Percentiles rank a stretch among this genome's conserved stretches.
Conservation (phyloP, 1,284 basidiomycete genomes). For the Pseudomicrostroma phylloplanum region DNA sequence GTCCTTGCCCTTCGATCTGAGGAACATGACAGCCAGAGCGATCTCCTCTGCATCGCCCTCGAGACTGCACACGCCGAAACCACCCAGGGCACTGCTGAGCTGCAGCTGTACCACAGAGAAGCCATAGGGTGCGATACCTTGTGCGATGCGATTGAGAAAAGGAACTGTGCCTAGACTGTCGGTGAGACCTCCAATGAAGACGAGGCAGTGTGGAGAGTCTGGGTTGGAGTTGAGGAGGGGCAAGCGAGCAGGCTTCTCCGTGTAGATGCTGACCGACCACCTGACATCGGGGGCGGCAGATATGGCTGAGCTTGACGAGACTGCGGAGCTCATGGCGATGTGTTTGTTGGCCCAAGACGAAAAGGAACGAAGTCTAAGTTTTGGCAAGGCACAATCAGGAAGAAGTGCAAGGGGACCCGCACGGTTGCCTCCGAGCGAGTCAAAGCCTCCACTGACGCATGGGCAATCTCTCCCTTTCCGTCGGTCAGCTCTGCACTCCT, state of each 20-base stretch:
- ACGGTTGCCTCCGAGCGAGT: too few relatives aligned
- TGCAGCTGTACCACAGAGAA: slow-evolving; percentile 37
- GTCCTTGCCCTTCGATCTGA: slow-evolving; percentile 19
- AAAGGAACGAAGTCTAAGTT: too few relatives aligned
- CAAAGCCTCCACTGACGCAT: too few relatives aligned
- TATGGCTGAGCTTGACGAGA: too few relatives aligned
- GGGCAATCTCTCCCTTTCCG: too few relatives aligned
- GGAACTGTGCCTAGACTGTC: slow-evolving; percentile 40
- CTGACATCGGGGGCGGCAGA: not conserved
- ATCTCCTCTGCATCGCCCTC: slow-evolving; percentile 46
- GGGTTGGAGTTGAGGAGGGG: slow-evolving; percentile 35
- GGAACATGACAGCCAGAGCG: slow-evolving; percentile 21
- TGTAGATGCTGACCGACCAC: slow-evolving; percentile 19
- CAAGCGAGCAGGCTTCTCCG: slow-evolving; percentile 23
- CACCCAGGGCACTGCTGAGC: slow-evolving; percentile 35
- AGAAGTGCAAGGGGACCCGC: too few relatives aligned
- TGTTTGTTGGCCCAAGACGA: too few relatives aligned
- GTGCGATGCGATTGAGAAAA: slow-evolving; percentile 28
- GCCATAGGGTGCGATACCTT: slow-evolving; percentile 13
- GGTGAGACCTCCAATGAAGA: slow-evolving; percentile 39
- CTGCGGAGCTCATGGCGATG: too few relatives aligned
- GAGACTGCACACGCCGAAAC: slow-evolving; percentile 33
- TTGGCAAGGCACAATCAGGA: too few relatives aligned
- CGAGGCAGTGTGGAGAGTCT: slow-evolving; percentile 24
- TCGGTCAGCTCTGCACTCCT: too few relatives aligned